These are phyloP conservation scores for Pelargonium nanum DNA, from an alignment of 345 rosid genomes.

Conservation along the genomic window DNA sequence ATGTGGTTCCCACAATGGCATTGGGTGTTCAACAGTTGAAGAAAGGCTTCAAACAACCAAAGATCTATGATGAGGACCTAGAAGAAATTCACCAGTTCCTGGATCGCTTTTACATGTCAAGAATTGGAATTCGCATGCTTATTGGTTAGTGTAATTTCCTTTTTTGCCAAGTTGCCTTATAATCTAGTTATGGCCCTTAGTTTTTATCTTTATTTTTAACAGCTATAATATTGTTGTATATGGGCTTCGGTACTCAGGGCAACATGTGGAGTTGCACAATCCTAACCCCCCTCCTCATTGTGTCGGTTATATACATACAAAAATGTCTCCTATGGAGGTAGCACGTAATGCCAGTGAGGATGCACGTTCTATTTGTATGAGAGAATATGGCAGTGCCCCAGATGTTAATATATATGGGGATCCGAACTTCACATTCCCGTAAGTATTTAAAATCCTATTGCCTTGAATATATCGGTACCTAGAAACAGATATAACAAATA, in stretches of 20 bases:
- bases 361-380: slow-evolving; percentile 70
- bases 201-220: too few species aligned
- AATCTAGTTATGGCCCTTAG: not conserved
- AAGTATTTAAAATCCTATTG: slow-evolving; percentile 20
- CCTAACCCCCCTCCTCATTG: slow-evolving; percentile 73
- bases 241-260: slow-evolving; percentile 46
- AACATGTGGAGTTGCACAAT: slow-evolving; percentile 97
- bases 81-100: slow-evolving; percentile 88
- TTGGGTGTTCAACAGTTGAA: slow-evolving; percentile 88
- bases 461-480: not conserved
- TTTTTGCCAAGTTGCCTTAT: not conserved
- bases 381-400: slow-evolving; percentile 90
- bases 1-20: slow-evolving; percentile 97
- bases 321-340: slow-evolving; percentile 91
- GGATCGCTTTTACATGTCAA: slow-evolving; percentile 88
- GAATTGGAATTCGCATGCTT: slow-evolving; percentile 91
- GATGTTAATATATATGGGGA: slow-evolving; percentile 74
- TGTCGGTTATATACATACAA: slow-evolving; percentile 83
- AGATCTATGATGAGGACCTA: slow-evolving; percentile 44
- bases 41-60: slow-evolving; percentile 44
- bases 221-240: not conserved
- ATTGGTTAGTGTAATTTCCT: slow-evolving; percentile 44
- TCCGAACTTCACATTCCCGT: slow-evolving; percentile 88
- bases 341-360: slow-evolving; percentile 83
- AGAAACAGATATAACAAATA: not conserved